Base-by-base conservation (phyloP, 2,329 filamentous ascomycete species). In the Epichloe amarillans region DNA sequence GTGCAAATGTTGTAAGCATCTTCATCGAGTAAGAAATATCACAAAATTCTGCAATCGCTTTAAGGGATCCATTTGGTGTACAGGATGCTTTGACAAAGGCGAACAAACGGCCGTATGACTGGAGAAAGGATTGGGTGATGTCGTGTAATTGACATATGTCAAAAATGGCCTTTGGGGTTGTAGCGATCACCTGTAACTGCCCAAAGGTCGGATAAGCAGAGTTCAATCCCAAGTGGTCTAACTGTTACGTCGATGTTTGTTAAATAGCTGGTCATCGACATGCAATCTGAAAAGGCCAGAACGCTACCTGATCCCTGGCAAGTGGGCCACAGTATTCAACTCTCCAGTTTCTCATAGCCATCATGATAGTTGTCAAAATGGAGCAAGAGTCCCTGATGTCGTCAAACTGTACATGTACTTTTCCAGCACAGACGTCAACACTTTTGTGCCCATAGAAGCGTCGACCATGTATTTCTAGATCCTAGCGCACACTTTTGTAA, bases 361-460 rank as follows among this genome's bases (percentile, higher is more conserved):
- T 56, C 2, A 68, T 65, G 30, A 76, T 61, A 47, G 73, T 74
- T 12, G 72, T 66, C 51, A 72, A 68, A 7, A 75, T 71, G 35
- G 70, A 68, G 49, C 70, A 74, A 6, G 81, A 72, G 61, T 84
- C 80, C 47, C 77, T 72, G 47, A 83, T 74, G 57, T 85, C 81
- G 6, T 71, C 66, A 57, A 84, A 82, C 4, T 72, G 73, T 23
- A 82, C 64, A 52, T 73, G 76, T 33, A 80, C 69, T 46, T 67
- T 72, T 4, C 71, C 69, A 43, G 62, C 63, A 30, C 60, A 57
- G 4, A 61, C 53, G 15, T 67, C 62, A 1, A 73, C 54, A 26
- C 68, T 64, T 10, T 63, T 67, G 7, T 58, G 61, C 19, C 72
- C 72, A 33, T 69, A 62, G 46, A 67, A 65, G 14, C 39, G 61